Evolutionary conservation across 257 asterid species (phyloP), one percentile per base, ranked within the genome.

Genomic region (Apocynum venetum): DNA sequence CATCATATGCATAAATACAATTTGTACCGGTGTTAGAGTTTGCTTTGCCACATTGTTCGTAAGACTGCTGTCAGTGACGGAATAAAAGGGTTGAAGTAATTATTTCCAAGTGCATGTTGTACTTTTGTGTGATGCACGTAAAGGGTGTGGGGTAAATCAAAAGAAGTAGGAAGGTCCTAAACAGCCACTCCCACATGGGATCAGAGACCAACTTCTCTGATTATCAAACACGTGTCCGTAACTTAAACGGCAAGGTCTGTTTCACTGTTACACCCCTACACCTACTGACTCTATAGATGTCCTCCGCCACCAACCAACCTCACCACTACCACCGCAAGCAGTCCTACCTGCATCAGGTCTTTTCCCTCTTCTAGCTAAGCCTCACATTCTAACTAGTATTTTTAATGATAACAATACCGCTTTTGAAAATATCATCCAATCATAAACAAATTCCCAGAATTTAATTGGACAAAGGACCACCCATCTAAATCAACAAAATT

Each of bases 211-310:
- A 4, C 10, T 31, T 59, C 59, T 78, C 71, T 75, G 64, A 17
- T 64, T 75, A 72, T 67, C 31, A 73, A 71, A 17, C 89, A 84
- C 87, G 84, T 82, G 87, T 80, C 81, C 86, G 84, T 86, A 79
- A 80, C 87, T 86, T 89, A 83, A 82, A 78, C 85, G 84, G 86
- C 88, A 89, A 87, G 85, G 78, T 75, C 88, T 66, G 64, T 67
- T 74, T 15, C 60, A 11, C 69, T 15, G 69, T 40, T 2, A 10
- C 69, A 13, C n/a, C 8, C 46, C 48, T 14, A 47, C 19, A 31
- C 48, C 17, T n/a, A 6, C 19, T 25, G 9, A 69, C 41, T 6
- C 36, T 4, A 1, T 14, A 11, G 51, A 57, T 4, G 0, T 5
- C n/a, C 79, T 4, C 64, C 74, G 9, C 46, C 41, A 1, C 14